Percentiles rank a stretch among this genome's conserved stretches.
Evolutionary conservation across 352 stramenopile species (phyloP).

Genomic region (Pythium rhizo-oryzae): DNA sequence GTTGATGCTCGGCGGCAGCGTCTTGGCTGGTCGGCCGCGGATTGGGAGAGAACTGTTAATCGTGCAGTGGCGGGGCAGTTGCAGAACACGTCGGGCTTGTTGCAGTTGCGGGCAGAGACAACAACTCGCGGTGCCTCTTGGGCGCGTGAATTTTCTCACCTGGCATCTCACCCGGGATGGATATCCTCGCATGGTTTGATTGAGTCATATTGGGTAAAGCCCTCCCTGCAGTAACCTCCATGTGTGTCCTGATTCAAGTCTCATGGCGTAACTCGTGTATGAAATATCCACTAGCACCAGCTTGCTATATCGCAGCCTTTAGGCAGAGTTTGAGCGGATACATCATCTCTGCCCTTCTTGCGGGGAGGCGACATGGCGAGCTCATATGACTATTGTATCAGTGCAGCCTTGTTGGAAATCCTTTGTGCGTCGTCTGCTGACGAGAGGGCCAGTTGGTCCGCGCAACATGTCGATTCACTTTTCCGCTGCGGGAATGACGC

Average conservation of each 20-base stretch:
- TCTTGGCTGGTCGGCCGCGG: not conserved
- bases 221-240: not conserved
- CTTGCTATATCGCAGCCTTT: no score
- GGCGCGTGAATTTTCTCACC: constrained; percentile 10
- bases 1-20: no score
- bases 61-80: not conserved
- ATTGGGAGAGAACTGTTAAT: not conserved
- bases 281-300: not conserved
- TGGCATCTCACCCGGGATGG: not conserved
- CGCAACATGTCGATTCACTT: not conserved
- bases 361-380: no score
- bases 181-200: not conserved
- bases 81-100: not conserved
- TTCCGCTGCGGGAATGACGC: not conserved
- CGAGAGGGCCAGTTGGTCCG: not conserved
- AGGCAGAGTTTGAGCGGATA: no score
- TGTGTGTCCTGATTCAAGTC: not conserved
- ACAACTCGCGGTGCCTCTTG: not conserved
- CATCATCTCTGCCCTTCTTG: no score
- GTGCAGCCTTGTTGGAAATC: not conserved
- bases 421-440: not conserved
- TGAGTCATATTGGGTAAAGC: not conserved
- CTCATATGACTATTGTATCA: not conserved
- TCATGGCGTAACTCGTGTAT: no score
- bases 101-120: not conserved